These are phyloP conservation scores for Elsinoe necatrix DNA, from an alignment of 2,329 filamentous ascomycete genomes.

Conservation along the genomic window DNA sequence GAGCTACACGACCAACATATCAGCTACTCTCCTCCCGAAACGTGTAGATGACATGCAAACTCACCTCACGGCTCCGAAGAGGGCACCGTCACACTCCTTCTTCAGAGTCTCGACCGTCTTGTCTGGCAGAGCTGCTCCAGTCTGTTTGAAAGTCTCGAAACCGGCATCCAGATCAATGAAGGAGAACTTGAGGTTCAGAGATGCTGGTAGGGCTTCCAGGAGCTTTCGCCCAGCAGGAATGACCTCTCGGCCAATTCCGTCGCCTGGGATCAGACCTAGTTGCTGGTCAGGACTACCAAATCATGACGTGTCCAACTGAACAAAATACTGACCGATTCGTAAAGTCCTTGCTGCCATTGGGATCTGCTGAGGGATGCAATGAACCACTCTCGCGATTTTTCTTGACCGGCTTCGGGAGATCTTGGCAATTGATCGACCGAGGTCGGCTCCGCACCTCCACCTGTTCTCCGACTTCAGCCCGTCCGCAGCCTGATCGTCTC, in stretches of 20 bases:
- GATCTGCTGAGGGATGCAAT: background rate
- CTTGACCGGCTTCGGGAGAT: conserved; percentile 1
- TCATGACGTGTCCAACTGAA: background rate
- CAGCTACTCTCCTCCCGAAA: background rate
- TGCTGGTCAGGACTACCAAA: conserved; percentile 15
- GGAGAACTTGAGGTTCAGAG: conserved; percentile 84
- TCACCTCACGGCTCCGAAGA: conserved; percentile 85
- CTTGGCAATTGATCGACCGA: conserved; percentile 9
- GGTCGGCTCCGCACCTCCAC: background rate
- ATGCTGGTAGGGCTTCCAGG: conserved; percentile 86
- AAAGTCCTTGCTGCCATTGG: conserved; percentile 57
- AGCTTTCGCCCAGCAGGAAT: conserved; percentile 87
- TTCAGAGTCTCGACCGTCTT: conserved; percentile 83
- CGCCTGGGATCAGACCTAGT: conserved; percentile 86
- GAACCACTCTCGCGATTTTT: background rate
- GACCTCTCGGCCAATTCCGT: conserved; percentile 97
- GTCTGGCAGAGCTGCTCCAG: conserved; percentile 79
- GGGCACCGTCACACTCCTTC: conserved; percentile 85
- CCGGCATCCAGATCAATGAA: conserved; percentile 91
- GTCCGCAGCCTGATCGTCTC: background rate
- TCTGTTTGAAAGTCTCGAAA: conserved; percentile 87
- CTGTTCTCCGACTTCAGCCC: conserved; percentile 2
- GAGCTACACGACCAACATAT: conserved; percentile 45
- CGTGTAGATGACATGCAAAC: background rate
- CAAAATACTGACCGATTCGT: conserved; percentile 51